Evolutionary conservation across 352 stramenopile genomes (phyloP).

Genomic region (Phytophthora litchii): DNA sequence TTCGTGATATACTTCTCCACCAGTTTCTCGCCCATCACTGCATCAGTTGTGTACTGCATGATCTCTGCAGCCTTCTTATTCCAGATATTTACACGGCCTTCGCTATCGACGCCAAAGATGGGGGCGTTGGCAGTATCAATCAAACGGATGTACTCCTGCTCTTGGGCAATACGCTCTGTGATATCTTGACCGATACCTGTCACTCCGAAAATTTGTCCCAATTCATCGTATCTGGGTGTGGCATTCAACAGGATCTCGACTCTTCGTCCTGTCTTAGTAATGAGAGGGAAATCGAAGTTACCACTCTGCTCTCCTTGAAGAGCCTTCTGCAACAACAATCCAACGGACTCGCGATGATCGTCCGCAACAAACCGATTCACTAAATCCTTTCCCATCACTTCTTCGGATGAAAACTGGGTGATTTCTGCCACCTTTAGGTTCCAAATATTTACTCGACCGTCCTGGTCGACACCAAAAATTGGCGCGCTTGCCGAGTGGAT

Average conservation of each 20-base stretch:
- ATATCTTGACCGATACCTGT: slow-evolving; percentile 41
- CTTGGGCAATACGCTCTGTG: slow-evolving; percentile 26
- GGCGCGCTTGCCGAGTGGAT: slow-evolving; percentile 71
- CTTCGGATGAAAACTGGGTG: slow-evolving; percentile 73
- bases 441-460: slow-evolving; percentile 65
- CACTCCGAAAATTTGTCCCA: slow-evolving; percentile 58
- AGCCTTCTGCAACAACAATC: slow-evolving; percentile 36
- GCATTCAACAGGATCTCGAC: slow-evolving; percentile 65
- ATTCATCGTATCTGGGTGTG: slow-evolving; percentile 60
- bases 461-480: slow-evolving; percentile 69
- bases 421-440: slow-evolving; percentile 77
- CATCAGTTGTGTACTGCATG: slow-evolving; percentile 49
- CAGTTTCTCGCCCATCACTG: slow-evolving; percentile 50
- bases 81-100: slow-evolving; percentile 66
- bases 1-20: slow-evolving; percentile 32
- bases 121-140: slow-evolving; percentile 44
- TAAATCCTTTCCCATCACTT: slow-evolving; percentile 76
- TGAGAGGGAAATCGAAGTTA: slow-evolving; percentile 82
- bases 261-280: slow-evolving; percentile 44
- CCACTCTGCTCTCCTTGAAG: slow-evolving; percentile 51
- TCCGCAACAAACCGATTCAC: slow-evolving; percentile 57
- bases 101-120: slow-evolving; percentile 70
- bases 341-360: slow-evolving; percentile 29
- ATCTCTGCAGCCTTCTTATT: slow-evolving; percentile 60
- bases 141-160: slow-evolving; percentile 32